Percentiles rank a stretch among this genome's conserved stretches.
Conservation (phyloP, 306 rosid species). For the Benincasa hispida region DNA sequence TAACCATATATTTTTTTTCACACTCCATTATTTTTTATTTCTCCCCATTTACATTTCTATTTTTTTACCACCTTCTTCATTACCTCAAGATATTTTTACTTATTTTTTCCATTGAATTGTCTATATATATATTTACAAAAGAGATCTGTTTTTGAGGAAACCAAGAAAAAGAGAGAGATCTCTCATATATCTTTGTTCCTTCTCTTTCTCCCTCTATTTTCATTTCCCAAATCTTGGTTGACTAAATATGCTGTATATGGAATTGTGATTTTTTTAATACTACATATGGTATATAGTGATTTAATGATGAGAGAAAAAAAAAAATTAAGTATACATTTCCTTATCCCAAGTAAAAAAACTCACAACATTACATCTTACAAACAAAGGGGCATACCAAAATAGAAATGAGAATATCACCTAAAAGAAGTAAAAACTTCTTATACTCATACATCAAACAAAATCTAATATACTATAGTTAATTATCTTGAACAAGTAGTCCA, state of each 20-base stretch:
- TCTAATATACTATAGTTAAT: neutral
- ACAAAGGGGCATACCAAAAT: too few species aligned
- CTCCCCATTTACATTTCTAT: neutral
- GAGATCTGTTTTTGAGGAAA: neutral
- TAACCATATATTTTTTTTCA: neutral
- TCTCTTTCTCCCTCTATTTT: neutral
- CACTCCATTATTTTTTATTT: neutral
- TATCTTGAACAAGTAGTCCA: neutral
- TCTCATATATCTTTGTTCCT: neutral
- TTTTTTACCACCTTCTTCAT: neutral
- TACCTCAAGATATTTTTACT: neutral
- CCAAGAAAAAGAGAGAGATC: neutral
- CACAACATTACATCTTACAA: too few species aligned
- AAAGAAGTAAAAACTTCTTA: neutral
- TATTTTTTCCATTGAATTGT: neutral
- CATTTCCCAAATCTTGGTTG: neutral
- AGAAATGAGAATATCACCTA: too few species aligned
- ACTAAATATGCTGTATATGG: neutral
- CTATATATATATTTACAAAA: neutral
- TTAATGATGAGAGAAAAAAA: too few species aligned
- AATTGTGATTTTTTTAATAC: neutral
- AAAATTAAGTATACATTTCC: too few species aligned
- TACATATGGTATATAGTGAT: neutral
- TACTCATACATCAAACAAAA: neutral
- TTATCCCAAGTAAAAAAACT: too few species aligned